Evolutionary conservation across 768 basidiomycete genomes (phyloP), one percentile per base, ranked within the genome.

Genomic region (Suillus tomentosus): DNA sequence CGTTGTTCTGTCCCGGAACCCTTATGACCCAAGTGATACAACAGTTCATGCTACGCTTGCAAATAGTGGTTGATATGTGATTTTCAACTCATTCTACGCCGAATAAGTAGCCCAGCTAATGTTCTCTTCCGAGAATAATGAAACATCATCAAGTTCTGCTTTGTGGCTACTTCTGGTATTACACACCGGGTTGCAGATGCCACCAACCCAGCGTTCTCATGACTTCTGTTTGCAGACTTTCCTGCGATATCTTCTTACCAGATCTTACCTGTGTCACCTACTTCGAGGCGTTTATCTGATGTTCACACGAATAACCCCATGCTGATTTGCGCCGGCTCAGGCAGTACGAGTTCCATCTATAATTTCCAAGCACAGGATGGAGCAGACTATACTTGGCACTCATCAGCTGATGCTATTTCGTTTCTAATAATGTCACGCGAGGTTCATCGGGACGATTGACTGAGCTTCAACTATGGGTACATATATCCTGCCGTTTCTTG

Each of bases 381-480:
- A 6, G 15, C 14, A 24, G 24, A 40, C 39, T 57, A 57, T 57
- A 60, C 24, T 62, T 62, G 34, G 61, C 34, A 22, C 22, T 56
- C 24, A 59, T 55, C 61, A 62, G 17, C 9, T 34, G 22, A 37
- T 37, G 36, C 15, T 31, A 8, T 40, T 8, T 22, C 8, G 10
- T 36, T 39, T 57, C 24, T 11, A 27, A 57, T 40, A 17, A 40
- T 57, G 39, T 24, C 56, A 57, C 15, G 37, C 56, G 14, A 39
- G 9, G 9, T 31, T 17, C 42, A 42, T 39, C 53, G 61, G 64
- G 68, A 51, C 64, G 64, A 59, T 66, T n/a, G 56, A 66, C 67
- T 66, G 72, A 62, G 64, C 69, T 65, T 56, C 59, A 68, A 39
- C 53, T 61, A 55, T 56, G 42, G 39, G 64, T 76, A 76, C 67